Evolutionary conservation across 23 red algal genomes (phyloP), one percentile per base, ranked within the genome.

Genomic region (Pyropia haitanensis): DNA sequence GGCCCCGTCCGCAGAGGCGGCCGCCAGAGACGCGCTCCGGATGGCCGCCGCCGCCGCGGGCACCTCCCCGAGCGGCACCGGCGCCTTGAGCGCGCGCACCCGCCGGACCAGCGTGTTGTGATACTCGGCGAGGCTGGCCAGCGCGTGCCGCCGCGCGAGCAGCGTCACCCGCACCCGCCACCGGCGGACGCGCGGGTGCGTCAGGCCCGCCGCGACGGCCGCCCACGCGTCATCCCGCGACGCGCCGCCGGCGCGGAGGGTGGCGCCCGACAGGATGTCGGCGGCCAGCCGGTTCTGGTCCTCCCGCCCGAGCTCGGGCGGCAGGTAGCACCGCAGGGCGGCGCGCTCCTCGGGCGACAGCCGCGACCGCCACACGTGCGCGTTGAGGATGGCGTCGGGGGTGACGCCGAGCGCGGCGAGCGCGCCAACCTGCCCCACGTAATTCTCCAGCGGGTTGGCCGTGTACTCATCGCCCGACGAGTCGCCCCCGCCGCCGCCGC

Each of bases 401-500:
- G 50, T 56, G 67, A 90, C 56, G 17, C 86, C 86, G 16, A 90
- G 51, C 1, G 86, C 86, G 12, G 58, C 53, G 27, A 76, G 79
- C 19, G 86, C 86, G 31, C 86, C 86, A 25, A 79, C 58, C 56
- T 89, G 86, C 2, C 86, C 86, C 34, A 90, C 80, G 57, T 90
- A 90, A 22, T 76, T 90, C 2, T 83, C 86, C 14, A 90, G 71
- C 27, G 80, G 66, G 64, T 83, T 81, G 53, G 53, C 51, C 14
- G 86, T 65, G 53, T 90, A 90, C 62, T 90, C 86, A 23, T 90
- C 86, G 6, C 86, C 86, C 9, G 77, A 82, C 39, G 64, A 73
- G 52, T 59, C 76, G 46, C 59, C 72, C 2, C 21, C 76, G n/a
- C 77, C 75, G 14, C 76, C 71, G 49, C 75, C 72, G 14, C 71